Evolutionary conservation across 108 stramenopile genomes (phyloP), one percentile per base, ranked within the genome.

Genomic region (Cylindrotheca closterium): DNA sequence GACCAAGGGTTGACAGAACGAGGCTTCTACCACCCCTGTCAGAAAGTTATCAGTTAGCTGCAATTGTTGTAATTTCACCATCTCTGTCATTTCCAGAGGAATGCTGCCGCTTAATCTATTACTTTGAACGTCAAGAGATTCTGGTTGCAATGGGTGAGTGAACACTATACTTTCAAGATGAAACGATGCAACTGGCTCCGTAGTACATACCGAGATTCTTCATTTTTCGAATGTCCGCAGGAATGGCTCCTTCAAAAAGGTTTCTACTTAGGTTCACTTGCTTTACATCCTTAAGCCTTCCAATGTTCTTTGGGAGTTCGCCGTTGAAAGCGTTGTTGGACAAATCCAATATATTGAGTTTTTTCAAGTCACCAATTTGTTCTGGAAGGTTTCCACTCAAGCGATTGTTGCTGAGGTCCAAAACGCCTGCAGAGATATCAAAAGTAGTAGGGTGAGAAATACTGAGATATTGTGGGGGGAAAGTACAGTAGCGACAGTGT

Each of bases 81-180:
- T 37, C 1, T 62, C 28, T 3, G 73, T 74, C 53, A 90, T 59
- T 47, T 68, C 73, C 23, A 65, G 26, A 19, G 88, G 88, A 34
- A 90, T 63, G 2, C 68, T 58, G 0, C 88, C 88, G 8, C 47
- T 55, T 37, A 90, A 72, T 22, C 60, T 21, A 45, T 88, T 88
- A 24, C 66, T 66, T 26, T 52, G 47, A 29, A 70, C 26, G 12
- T 70, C 60, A 12, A 70, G 37, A 25, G 24, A 32, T 53, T 53
- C 23, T 4, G 52, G n/a, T n/a, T n/a, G n/a, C n/a, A n/a, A n/a
- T n/a, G n/a, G n/a, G n/a, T n/a, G n/a, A n/a, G n/a, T n/a, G n/a
- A n/a, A n/a, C n/a, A n/a, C n/a, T n/a, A n/a, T n/a, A n/a, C n/a
- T n/a, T n/a, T n/a, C n/a, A n/a, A n/a, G n/a, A n/a, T n/a, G n/a